These are phyloP conservation scores for Thalassiosira ordinaria DNA, from an alignment of 352 stramenopile species.

Conservation along the genomic window DNA sequence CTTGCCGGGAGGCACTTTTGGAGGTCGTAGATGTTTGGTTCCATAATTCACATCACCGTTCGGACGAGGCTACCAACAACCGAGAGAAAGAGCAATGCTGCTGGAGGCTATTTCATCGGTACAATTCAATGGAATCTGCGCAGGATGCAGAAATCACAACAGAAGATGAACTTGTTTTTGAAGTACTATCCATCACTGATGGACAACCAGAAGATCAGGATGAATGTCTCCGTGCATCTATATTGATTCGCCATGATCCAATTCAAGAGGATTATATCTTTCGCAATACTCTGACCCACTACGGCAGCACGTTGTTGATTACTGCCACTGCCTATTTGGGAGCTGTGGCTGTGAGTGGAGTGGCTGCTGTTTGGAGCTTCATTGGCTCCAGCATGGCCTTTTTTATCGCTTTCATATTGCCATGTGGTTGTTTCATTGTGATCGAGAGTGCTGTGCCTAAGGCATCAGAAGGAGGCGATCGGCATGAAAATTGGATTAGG, in stretches of 20 bases:
- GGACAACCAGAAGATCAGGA: neutral
- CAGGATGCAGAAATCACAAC: conserved; percentile 30
- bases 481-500: conserved; percentile 22
- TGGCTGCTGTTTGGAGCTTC: conserved; percentile 77
- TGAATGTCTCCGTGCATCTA: conserved; percentile 1
- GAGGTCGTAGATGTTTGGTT: conserved; percentile 59
- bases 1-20: conserved; percentile 58
- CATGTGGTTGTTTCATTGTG: conserved; percentile 71
- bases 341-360: conserved; percentile 63
- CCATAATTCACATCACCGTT: conserved; percentile 42
- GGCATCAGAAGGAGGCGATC: conserved; percentile 30
- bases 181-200: conserved; percentile 10
- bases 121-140: conserved; percentile 29
- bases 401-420: conserved; percentile 80
- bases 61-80: neutral
- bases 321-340: conserved; percentile 61
- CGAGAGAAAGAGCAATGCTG: conserved; percentile 24
- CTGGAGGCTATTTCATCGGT: conserved; percentile 42
- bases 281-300: conserved; percentile 48
- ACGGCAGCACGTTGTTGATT: conserved; percentile 64
- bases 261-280: conserved; percentile 50
- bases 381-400: conserved; percentile 76
- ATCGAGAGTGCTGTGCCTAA: conserved; percentile 57
- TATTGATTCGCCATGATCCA: conserved; percentile 34
- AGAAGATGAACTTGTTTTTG: conserved; percentile 33